Percentiles rank a stretch among this genome's conserved stretches.
Conservation (phyloP, 2,329 filamentous ascomycete species). For the Zasmidium angulare region DNA sequence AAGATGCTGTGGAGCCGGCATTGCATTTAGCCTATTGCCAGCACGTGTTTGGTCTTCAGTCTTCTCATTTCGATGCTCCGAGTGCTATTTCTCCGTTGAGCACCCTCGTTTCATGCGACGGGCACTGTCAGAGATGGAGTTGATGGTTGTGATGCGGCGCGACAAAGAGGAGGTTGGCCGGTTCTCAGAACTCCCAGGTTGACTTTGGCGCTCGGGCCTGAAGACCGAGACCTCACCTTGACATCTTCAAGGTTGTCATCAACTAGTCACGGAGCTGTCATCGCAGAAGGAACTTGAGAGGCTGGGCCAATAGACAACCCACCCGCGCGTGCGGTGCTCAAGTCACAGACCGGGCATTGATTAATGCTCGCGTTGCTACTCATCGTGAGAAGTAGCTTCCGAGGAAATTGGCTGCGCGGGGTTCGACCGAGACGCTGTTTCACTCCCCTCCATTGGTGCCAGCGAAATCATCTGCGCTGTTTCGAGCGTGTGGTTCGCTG, state of each 20-base stretch:
- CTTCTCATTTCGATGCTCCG: neutral
- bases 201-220: neutral
- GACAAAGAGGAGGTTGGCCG: neutral
- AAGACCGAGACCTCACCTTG: neutral
- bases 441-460: neutral
- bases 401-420: neutral
- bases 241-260: neutral
- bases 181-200: neutral
- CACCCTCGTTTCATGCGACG: too few relatives aligned
- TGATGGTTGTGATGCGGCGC: neutral
- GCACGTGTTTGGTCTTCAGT: neutral
- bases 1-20: conserved; percentile 5
- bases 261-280: neutral
- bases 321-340: too few relatives aligned
- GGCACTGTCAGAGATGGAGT: neutral
- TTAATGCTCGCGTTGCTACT: neutral
- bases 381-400: neutral
- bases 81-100: neutral
- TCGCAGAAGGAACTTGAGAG: too few relatives aligned
- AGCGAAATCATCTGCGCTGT: neutral
- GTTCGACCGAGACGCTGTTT: neutral
- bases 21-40: conserved; percentile 9
- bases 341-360: neutral
- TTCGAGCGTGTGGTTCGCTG: neutral
- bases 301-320: too few relatives aligned